phyloP scores from a whole-genome alignment of 108 stramenopile species.

The Fistulifera solaris region DNA sequence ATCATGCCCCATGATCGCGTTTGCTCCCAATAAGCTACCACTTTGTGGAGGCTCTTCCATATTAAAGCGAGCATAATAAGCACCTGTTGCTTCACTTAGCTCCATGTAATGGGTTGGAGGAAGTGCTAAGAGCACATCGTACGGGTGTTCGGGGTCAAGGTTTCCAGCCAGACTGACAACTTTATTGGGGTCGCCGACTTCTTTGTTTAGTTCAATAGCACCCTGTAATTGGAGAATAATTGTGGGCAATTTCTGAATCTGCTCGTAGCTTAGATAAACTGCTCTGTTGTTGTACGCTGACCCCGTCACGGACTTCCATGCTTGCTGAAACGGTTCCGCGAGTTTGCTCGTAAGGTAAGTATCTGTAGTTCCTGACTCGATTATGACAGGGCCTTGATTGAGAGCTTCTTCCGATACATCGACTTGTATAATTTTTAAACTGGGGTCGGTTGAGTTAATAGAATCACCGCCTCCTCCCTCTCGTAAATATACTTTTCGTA shows the following conservation, averaged over 20 bases:
- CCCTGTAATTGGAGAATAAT: constrained; percentile 63
- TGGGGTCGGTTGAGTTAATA: constrained; percentile 1
- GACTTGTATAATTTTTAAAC: constrained; percentile 16
- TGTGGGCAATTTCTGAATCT: constrained; percentile 61
- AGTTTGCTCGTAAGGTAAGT: constrained; percentile 49
- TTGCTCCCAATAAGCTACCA: constrained; percentile 60
- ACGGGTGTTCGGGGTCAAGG: constrained; percentile 46
- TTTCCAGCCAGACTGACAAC: constrained; percentile 52
- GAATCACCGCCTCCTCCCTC: constrained; percentile 36
- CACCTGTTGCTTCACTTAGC: constrained; percentile 34
- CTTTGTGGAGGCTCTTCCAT: constrained; percentile 30
- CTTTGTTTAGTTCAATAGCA: constrained; percentile 8
- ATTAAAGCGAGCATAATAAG: constrained; percentile 54
- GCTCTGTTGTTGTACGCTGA: constrained; percentile 13
- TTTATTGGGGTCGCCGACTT: constrained; percentile 34
- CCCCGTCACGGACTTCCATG: constrained; percentile 18
- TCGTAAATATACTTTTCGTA: constrained; percentile 54
- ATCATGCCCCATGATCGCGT: constrained; percentile 87
- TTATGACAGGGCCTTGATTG: constrained; percentile 50
- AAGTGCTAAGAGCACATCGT: constrained; percentile 65
- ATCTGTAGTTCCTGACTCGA: constrained; percentile 85
- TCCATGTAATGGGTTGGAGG: constrained; percentile 77
- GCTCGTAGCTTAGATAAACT: constrained; percentile 25
- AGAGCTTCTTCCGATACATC: constrained; percentile 14
- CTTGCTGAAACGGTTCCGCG: constrained; percentile 9